A percentile compares a stretch with the other conserved stretches of the same genome.
These are phyloP conservation scores for Tulasnella sp. DNA, from an alignment of 768 basidiomycete species.

Conservation along the genomic window DNA sequence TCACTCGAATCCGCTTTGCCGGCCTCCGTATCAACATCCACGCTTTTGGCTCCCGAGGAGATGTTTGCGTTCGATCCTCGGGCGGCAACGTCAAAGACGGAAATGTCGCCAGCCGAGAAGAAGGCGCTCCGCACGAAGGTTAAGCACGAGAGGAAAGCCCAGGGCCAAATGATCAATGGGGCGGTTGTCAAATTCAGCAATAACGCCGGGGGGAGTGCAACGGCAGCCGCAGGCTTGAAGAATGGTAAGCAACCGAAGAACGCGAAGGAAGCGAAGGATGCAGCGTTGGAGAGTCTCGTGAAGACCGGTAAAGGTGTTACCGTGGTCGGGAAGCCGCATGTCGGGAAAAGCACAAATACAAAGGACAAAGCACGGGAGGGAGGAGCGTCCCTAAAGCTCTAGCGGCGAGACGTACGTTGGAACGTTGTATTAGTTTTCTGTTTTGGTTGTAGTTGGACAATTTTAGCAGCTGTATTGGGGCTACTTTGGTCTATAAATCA, in stretches of 20 bases:
- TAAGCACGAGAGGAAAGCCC: slow-evolving; percentile 49
- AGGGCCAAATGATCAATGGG: slow-evolving; percentile 66
- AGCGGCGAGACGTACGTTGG: background rate
- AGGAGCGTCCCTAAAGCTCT: background rate
- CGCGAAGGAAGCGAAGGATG: slow-evolving; percentile 78
- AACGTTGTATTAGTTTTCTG: background rate
- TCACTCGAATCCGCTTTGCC: slow-evolving; percentile 89
- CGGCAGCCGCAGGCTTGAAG: slow-evolving; percentile 27
- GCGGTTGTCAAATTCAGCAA: slow-evolving; percentile 59
- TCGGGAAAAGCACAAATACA: slow-evolving; percentile 6
- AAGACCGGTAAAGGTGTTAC: slow-evolving; percentile 84
- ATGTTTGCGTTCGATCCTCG: slow-evolving; percentile 59
- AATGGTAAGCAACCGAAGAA: slow-evolving; percentile 44
- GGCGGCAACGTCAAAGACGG: slow-evolving; percentile 60
- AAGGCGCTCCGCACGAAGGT: slow-evolving; percentile 49
- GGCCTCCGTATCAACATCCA: slow-evolving; percentile 64
- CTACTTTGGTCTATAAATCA: background rate
- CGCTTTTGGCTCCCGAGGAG: slow-evolving; percentile 92
- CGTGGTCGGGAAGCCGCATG: slow-evolving; percentile 63
- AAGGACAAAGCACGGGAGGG: background rate
- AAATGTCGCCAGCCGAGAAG: slow-evolving; percentile 84
- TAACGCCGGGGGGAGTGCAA: slow-evolving; percentile 55
- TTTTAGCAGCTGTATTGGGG: background rate
- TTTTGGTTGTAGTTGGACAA: background rate
- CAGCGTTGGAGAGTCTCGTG: slow-evolving; percentile 73